Evolutionary conservation across 2,329 filamentous ascomycete genomes (phyloP), one percentile per base, ranked within the genome.

Genomic region (Aspergillus unguis): DNA sequence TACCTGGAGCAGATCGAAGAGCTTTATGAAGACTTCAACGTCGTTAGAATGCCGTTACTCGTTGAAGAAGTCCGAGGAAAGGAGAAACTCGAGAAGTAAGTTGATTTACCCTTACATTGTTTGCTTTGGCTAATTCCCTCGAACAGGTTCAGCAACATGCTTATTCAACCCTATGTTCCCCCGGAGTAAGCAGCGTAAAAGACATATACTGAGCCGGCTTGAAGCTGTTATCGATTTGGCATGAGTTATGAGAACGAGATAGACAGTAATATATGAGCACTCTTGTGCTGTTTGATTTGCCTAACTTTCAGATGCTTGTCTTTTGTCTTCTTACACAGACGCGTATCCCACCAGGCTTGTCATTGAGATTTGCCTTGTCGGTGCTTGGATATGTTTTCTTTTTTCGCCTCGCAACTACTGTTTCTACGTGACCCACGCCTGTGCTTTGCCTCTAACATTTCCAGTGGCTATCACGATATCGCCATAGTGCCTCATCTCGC

Each of bases 1-100:
- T 99, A 99, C 70, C 81, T 99, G 40, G 92, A 97, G 69, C 92
- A 99, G 80, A 97, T 97, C 65, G 92, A 95, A 75, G 94, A 99
- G 77, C 77, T 99, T 54, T 99, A 99, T 71, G 92, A 96, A 68
- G 94, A 99, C 73, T 99, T 99, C 78, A 96, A 99, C 70, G 92
- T 99, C 36, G 92, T 99, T 62, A 92, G 92, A 80, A 97, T 99
- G 92, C 94, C 94, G 35, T 75, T 99, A 66, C 76, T 99, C 54
- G 90, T 95, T 1, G 92, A 99, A 72, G 94, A 99, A 77, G 92
- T 99, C 7, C 80, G 94, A 65, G 94, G 94, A 41, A 96, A 95
- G 80, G 92, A 97, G 68, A 92, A 85, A 74, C 77, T 99, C 62
- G 91, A 95, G 75, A 90, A 84, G 73, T 97, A 63, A 64, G 73